Conservation (phyloP, 805 yeast genomes). For the Kazachstania viticola region DNA sequence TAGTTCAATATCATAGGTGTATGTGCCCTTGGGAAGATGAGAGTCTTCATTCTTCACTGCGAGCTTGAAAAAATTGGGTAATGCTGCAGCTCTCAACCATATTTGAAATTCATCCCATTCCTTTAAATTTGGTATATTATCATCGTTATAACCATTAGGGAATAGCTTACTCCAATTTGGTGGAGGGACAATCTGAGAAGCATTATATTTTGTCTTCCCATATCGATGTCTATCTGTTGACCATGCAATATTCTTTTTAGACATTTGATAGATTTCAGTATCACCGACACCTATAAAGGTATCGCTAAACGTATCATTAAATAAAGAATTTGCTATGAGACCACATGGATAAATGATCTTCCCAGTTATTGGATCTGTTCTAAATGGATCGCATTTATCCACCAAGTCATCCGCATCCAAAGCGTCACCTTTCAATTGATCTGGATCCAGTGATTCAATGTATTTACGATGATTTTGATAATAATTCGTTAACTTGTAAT, state of each 20-base stretch:
- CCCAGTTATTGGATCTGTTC: conserved; percentile 15
- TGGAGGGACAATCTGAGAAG: conserved; percentile 61
- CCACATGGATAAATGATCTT: conserved; percentile 65
- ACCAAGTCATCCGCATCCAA: conserved; percentile 39
- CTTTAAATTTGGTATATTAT: conserved; percentile 57
- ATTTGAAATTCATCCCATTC: conserved; percentile 63
- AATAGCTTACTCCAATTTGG: conserved; percentile 66
- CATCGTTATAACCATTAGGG: conserved; percentile 63
- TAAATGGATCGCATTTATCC: conserved; percentile 28
- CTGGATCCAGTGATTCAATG: conserved; percentile 71
- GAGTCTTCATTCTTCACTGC: conserved; percentile 59
- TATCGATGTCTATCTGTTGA: conserved; percentile 49
- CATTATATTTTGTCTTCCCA: conserved; percentile 48
- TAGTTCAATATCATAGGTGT: conserved; percentile 52
- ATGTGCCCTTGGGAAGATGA: conserved; percentile 51
- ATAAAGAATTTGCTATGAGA: conserved; percentile 65
- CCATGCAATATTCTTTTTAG: conserved; percentile 56
- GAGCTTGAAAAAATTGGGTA: conserved; percentile 78
- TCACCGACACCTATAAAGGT: conserved; percentile 31
- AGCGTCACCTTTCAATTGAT: conserved; percentile 71
- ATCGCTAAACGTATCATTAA: conserved; percentile 59
- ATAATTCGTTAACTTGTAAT: conserved; percentile 80
- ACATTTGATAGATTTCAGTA: conserved; percentile 29
- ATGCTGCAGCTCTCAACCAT: conserved; percentile 90
- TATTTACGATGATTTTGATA: conserved; percentile 92